Conservation (phyloP, 2,329 filamentous ascomycete species). For the Cryoendolithus antarcticus region DNA sequence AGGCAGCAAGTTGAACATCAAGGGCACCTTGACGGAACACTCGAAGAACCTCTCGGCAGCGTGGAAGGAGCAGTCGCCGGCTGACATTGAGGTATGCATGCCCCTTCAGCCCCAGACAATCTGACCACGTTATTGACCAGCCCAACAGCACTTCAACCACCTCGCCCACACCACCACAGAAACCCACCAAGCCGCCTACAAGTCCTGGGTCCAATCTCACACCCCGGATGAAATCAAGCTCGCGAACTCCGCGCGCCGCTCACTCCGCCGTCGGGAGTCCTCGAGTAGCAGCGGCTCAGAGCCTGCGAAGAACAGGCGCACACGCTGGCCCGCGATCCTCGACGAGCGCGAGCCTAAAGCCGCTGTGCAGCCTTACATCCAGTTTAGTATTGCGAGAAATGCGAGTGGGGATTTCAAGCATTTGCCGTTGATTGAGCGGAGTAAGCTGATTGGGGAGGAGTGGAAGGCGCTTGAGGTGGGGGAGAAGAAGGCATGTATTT, state of each 20-base stretch:
- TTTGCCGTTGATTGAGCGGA: conserved; percentile 28
- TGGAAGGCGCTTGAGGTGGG: conserved; percentile 34
- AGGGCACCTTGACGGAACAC: conserved; percentile 17
- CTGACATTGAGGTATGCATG: conserved; percentile 33
- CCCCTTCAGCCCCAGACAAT: conserved; percentile 12
- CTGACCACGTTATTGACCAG: background rate
- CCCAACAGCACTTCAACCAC: conserved; percentile 40
- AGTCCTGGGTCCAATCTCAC: conserved; percentile 43
- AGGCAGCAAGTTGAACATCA: too few species aligned
- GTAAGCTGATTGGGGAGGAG: conserved; percentile 32
- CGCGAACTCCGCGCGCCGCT: conserved; percentile 46
- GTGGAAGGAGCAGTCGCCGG: conserved; percentile 33
- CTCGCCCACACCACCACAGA: conserved; percentile 36
- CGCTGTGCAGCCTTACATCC: conserved; percentile 26
- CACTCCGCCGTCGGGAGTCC: conserved; percentile 18
- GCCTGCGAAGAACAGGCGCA: conserved; percentile 4
- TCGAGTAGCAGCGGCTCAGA: background rate
- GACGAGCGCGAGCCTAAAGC: conserved; percentile 44
- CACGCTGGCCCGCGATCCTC: conserved; percentile 25
- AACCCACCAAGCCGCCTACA: conserved; percentile 32
- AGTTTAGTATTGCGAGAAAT: conserved; percentile 35
- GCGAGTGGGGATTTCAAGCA: conserved; percentile 39
- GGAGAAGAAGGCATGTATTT: conserved; percentile 36
- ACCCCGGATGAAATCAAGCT: conserved; percentile 44
- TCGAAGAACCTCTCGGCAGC: conserved; percentile 27